Percentiles rank a stretch among this genome's conserved stretches.
phyloP scores from a whole-genome alignment of 2,329 filamentous ascomycete species.

The Mycosphaerella arachidis region DNA sequence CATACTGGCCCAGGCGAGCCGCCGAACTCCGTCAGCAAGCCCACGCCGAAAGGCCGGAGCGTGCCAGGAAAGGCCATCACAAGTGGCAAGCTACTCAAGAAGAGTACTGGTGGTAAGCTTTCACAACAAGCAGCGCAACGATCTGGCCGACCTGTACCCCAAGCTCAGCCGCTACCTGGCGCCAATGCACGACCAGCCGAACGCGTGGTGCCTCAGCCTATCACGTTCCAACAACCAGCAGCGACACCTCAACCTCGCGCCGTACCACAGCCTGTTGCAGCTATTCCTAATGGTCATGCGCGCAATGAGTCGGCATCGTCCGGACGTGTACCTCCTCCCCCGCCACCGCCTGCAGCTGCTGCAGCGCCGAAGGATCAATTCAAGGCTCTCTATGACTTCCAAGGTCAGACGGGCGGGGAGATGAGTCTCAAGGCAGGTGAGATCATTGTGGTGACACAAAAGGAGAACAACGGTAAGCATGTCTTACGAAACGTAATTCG shows the following conservation, averaged over 20 bases:
- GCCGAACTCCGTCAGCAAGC: conserved; percentile 73
- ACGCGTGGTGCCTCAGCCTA: conserved; percentile 27
- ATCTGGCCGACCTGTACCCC: conserved; percentile 47
- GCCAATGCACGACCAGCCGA: conserved; percentile 23
- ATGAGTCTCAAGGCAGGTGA: conserved; percentile 75
- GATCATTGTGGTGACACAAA: conserved; percentile 82
- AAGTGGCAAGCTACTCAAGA: conserved; percentile 78
- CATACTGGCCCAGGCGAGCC: conserved; percentile 83
- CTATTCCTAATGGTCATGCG: conserved; percentile 42
- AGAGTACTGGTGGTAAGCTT: conserved; percentile 69
- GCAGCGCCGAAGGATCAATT: conserved; percentile 65
- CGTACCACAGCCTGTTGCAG: conserved; percentile 42
- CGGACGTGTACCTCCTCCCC: conserved; percentile 47
- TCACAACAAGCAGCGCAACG: conserved; percentile 50
- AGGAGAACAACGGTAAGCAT: conserved; percentile 83
- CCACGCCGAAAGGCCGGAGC: conserved; percentile 82
- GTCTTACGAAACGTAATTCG: background rate
- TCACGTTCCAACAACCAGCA: conserved; percentile 46
- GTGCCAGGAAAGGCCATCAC: conserved; percentile 87
- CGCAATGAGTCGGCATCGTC: conserved; percentile 38
- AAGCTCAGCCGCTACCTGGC: conserved; percentile 36
- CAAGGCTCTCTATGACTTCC: conserved; percentile 90
- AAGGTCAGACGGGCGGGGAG: conserved; percentile 78
- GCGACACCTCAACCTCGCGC: conserved; percentile 31
- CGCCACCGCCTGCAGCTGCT: conserved; percentile 62